These are phyloP conservation scores for Isabelozyma pseudorhagii DNA, from an alignment of 805 yeast species.

Conservation along the genomic window DNA sequence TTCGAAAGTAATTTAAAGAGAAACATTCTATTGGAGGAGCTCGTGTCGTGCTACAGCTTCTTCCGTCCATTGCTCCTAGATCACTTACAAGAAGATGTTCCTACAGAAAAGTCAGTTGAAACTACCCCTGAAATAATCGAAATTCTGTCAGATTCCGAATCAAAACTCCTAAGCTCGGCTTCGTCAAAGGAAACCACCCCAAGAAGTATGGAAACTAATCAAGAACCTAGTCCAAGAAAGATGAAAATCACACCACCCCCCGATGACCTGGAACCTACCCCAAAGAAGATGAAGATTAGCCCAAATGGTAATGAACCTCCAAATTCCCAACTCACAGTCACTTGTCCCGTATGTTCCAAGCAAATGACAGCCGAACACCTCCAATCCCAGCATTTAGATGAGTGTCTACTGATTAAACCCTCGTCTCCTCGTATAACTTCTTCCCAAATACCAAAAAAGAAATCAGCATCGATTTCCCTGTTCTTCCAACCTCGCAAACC, in stretches of 20 bases:
- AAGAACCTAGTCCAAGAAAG: background rate
- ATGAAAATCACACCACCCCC: background rate
- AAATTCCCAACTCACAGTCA: constrained; percentile 27
- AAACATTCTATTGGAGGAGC: constrained; percentile 69
- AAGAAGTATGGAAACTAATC: background rate
- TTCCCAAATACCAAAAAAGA: constrained; percentile 1
- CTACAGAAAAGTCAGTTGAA: background rate
- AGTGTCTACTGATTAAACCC: constrained; percentile 45
- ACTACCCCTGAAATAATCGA: background rate
- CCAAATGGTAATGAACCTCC: constrained; percentile 4
- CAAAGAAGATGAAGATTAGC: background rate
- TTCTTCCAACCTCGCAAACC: constrained; percentile 20
- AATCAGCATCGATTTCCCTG: constrained; percentile 21
- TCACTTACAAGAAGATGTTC: constrained; percentile 18
- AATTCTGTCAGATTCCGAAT: background rate
- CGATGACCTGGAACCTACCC: background rate
- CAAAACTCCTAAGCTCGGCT: background rate
- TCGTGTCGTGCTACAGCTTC: constrained; percentile 50
- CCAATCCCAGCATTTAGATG: constrained; percentile 60
- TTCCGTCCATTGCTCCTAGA: constrained; percentile 40
- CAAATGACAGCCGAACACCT: constrained; percentile 52
- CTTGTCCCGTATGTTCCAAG: constrained; percentile 67
- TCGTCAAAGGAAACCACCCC: background rate
- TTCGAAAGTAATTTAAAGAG: constrained; percentile 68
- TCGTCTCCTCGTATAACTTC: constrained; percentile 6